These are phyloP conservation scores for Ilyonectria mors-panacis DNA, from an alignment of 2,329 filamentous ascomycete species.

Conservation along the genomic window DNA sequence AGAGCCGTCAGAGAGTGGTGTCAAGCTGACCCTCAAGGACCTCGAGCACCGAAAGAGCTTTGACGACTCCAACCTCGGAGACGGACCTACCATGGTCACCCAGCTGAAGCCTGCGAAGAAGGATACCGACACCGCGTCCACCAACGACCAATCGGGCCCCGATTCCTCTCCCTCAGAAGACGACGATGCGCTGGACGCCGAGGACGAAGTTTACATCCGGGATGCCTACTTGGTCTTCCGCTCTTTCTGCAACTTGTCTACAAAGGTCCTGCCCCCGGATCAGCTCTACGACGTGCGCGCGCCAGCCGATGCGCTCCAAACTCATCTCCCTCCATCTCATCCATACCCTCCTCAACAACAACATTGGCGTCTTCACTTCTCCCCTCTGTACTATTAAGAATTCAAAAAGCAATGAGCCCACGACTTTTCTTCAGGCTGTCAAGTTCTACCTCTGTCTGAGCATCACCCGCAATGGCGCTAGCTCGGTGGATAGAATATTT, in stretches of 20 bases:
- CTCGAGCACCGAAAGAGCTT: constrained; percentile 79
- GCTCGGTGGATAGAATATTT: constrained; percentile 91
- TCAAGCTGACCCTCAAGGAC: constrained; percentile 77
- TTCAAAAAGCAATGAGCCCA: constrained; percentile 89
- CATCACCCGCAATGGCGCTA: constrained; percentile 94
- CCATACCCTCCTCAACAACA: constrained; percentile 94
- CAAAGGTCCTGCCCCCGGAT: constrained; percentile 89
- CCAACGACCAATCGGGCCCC: constrained; percentile 67
- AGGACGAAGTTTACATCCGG: constrained; percentile 97
- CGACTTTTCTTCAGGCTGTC: constrained; percentile 92
- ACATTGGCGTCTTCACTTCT: constrained; percentile 91
- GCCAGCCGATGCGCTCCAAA: constrained; percentile 97
- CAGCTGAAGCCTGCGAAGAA: constrained; percentile 67
- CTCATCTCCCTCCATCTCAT: constrained; percentile 95
- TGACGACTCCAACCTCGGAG: constrained; percentile 76
- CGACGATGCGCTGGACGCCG: constrained; percentile 74
- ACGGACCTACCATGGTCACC: constrained; percentile 78
- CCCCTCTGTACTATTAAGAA: constrained; percentile 93
- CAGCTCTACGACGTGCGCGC: constrained; percentile 93
- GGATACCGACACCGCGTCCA: constrained; percentile 57
- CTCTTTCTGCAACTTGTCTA: constrained; percentile 97
- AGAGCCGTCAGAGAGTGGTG: constrained; percentile 55
- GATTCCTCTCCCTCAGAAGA: constrained; percentile 71
- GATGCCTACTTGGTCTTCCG: constrained; percentile 98
- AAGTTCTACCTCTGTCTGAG: constrained; percentile 98